Percentiles rank a stretch among this genome's conserved stretches.
Conservation (phyloP, 2,329 filamentous ascomycete genomes). For the Pseudogymnoascus sp. region DNA sequence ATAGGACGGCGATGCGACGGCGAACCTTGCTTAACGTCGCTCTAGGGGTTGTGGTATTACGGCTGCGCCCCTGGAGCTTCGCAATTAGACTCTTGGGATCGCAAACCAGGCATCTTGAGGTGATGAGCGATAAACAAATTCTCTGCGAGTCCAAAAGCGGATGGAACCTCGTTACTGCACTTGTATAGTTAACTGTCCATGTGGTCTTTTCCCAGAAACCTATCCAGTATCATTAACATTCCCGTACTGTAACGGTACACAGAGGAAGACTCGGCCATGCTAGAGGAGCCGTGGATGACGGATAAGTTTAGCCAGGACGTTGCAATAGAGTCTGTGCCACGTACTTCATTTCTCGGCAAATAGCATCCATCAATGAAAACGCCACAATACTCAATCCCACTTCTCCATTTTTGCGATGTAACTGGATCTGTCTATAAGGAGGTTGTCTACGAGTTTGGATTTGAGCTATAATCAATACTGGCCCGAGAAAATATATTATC, state of each 20-base stretch:
- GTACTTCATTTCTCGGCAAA: background rate
- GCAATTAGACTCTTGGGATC: background rate
- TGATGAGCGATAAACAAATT: background rate
- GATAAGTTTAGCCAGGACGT: slow-evolving; percentile 1
- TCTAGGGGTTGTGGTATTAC: background rate
- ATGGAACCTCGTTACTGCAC: background rate
- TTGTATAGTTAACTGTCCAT: background rate
- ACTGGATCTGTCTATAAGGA: background rate
- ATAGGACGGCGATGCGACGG: background rate
- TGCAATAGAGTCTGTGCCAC: background rate
- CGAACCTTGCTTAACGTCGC: background rate
- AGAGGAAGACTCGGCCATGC: background rate
- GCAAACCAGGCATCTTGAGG: background rate
- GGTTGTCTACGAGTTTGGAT: background rate
- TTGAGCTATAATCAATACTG: background rate
- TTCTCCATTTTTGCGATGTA: background rate
- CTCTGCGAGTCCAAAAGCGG: background rate
- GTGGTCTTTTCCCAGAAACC: background rate
- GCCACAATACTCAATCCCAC: background rate
- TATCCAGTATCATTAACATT: no score
- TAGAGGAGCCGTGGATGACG: background rate
- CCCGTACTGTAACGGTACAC: no score
- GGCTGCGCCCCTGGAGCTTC: background rate
- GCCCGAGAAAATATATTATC: background rate
- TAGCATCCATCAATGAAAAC: background rate